These are phyloP conservation scores for Fusarium nanum DNA, from an alignment of 2,329 filamentous ascomycete species.

Conservation along the genomic window DNA sequence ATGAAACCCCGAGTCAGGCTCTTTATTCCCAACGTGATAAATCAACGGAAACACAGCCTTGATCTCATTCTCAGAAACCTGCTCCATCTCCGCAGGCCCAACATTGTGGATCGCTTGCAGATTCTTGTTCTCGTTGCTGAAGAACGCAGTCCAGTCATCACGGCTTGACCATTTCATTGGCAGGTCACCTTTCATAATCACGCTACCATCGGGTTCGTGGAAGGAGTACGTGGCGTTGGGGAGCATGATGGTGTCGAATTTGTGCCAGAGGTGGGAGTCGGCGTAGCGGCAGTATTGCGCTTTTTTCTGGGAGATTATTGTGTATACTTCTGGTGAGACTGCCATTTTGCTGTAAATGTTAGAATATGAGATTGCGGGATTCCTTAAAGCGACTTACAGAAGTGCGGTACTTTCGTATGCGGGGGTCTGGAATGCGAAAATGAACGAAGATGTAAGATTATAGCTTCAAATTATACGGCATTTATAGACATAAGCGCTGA, in stretches of 20 bases:
- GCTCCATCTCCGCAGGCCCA: conserved; percentile 20
- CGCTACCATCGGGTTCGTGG: not conserved
- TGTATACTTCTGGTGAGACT: not conserved
- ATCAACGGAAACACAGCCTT: conserved; percentile 16
- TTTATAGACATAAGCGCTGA: not conserved
- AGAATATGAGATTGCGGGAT: no score
- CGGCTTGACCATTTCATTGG: conserved; percentile 1
- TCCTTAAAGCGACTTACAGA: no score
- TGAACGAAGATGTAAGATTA: accelerated
- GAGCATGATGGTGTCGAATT: conserved; percentile 19
- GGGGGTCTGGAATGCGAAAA: not conserved
- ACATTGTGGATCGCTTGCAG: conserved; percentile 26
- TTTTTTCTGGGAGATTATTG: conserved; percentile 31
- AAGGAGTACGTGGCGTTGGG: conserved; percentile 14
- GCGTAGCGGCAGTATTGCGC: conserved; percentile 27
- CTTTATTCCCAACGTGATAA: conserved; percentile 16
- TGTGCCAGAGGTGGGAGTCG: conserved; percentile 26
- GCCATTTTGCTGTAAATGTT: not conserved
- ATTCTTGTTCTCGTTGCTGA: conserved; percentile 8
- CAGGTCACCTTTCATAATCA: not conserved
- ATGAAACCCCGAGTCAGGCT: not conserved
- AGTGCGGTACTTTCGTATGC: not conserved
- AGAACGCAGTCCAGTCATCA: conserved; percentile 1
- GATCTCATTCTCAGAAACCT: conserved; percentile 8
- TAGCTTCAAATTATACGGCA: not conserved